Evolutionary conservation across 495 filamentous ascomycete species (phyloP).

Genomic region (Xylaria curta): DNA sequence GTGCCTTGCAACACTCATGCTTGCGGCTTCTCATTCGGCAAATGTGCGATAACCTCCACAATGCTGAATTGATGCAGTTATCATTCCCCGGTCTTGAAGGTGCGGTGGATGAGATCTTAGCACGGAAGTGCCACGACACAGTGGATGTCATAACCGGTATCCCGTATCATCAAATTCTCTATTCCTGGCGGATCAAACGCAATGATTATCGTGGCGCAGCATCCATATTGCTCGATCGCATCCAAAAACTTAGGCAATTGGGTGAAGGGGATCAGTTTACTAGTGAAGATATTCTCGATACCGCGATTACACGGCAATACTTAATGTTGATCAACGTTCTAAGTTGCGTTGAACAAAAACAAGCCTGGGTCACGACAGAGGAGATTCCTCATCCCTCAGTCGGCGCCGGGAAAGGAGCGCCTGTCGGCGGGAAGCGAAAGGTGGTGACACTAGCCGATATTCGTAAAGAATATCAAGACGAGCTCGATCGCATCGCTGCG

Average conservation of each 20-base stretch:
- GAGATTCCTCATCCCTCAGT: conserved; percentile 32
- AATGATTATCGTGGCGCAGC: conserved; percentile 90
- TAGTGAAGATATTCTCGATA: conserved; percentile 59
- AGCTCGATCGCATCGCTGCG: conserved; percentile 77
- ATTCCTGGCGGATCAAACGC: conserved; percentile 83
- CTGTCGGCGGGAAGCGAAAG: conserved; percentile 50
- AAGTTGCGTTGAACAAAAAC: conserved; percentile 77
- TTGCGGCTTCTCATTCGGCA: conserved; percentile 70
- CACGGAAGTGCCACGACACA: conserved; percentile 64
- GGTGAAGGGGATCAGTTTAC: conserved; percentile 54
- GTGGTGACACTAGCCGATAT: conserved; percentile 85
- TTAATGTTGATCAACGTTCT: conserved; percentile 87
- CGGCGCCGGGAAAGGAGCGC: conserved; percentile 20
- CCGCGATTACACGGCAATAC: conserved; percentile 71
- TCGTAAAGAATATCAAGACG: conserved; percentile 81
- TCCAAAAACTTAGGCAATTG: conserved; percentile 55
- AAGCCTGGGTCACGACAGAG: conserved; percentile 72
- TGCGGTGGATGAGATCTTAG: conserved; percentile 78
- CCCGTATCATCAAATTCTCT: conserved; percentile 82
- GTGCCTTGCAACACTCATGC: conserved; percentile 67
- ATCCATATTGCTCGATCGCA: conserved; percentile 70
- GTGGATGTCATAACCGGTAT: conserved; percentile 63
- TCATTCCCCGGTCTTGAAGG: conserved; percentile 77
- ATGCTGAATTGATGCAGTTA: conserved; percentile 72
- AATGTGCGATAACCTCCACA: conserved; percentile 71